Evolutionary conservation across 805 yeast genomes (phyloP), one percentile per base, ranked within the genome.

Genomic region (Metschnikowia continentalis): DNA sequence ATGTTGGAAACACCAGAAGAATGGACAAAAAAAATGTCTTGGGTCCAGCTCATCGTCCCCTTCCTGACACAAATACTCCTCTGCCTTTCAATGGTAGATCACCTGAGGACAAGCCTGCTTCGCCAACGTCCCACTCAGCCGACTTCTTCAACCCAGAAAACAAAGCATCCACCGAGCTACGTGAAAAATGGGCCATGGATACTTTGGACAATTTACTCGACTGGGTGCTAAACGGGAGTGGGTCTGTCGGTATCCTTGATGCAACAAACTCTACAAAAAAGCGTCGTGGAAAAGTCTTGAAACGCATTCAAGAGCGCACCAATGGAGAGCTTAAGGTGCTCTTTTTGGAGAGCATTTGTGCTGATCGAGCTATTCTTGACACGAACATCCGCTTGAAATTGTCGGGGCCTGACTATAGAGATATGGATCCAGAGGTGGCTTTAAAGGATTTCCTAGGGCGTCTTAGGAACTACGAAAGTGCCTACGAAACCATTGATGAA

Each of bases 161-260:
- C 66, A 68, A 74, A 38, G 72, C 79, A 13, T 81, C 86, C 15
- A 81, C 81, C 3, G 73, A 76, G 32, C 71, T 90, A 42, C 79
- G 98, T 54, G 97, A 92, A 62, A 80, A 86, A 66, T 94, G 98
- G 98, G 99, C 99, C 0, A 84, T 86, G 82, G 96, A 92, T 56
- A 92, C 99, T 0, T 71, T 92, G 51, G 92, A 90, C 53, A 87
- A 86, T 61, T 69, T 92, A 49, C 72, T 92, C 35, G 92, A 91
- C 58, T 91, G 88, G 68, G 78, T 94, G 4, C 65, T 90, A 44
- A 77, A 81, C 13, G 95, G 90, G 0, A 81, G 84, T 32, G 98
- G 98, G 2, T 83, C 91, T 5, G 97, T 92, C 7, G 99, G 97
- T 2, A 89, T 92, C 8, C 86, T 87, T 65, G 95, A 87, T 68